Conservation (phyloP, 495 filamentous ascomycete genomes). For the Hyaloscypha bicolor region DNA sequence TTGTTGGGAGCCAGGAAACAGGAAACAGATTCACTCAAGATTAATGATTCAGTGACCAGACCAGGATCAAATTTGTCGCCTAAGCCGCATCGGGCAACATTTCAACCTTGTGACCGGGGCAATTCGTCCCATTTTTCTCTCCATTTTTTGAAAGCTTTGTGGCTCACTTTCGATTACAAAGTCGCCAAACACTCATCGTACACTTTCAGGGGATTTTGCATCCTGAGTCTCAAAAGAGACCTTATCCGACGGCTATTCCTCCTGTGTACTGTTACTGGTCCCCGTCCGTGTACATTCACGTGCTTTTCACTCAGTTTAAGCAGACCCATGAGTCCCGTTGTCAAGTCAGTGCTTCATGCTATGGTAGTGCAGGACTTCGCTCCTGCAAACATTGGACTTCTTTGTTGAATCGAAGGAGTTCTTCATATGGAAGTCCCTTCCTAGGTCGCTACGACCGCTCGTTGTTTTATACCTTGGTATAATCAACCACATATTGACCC, state of each 20-base stretch:
- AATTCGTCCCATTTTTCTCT: not conserved
- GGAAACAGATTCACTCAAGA: too few relatives aligned
- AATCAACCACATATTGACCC: too few relatives aligned
- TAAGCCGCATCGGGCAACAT: not conserved
- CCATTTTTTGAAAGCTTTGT: not conserved
- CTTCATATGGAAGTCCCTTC: too few relatives aligned
- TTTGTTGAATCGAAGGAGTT: too few relatives aligned
- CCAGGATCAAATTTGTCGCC: not conserved
- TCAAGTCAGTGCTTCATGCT: not conserved
- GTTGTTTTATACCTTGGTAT: too few relatives aligned
- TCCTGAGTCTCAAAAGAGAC: not conserved
- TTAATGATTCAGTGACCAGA: not conserved
- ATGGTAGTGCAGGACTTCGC: not conserved
- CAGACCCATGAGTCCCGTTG: not conserved
- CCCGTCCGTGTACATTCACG: not conserved
- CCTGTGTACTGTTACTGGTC: not conserved
- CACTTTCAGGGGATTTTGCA: not conserved
- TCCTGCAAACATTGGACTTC: not conserved
- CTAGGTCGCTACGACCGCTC: too few relatives aligned
- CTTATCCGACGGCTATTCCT: not conserved
- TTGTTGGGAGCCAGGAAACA: slow-evolving; percentile 5
- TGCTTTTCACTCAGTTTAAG: not conserved
- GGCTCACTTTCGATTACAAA: not conserved
- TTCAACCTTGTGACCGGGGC: not conserved
- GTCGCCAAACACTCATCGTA: not conserved